Percentiles rank a stretch among this genome's conserved stretches.
Evolutionary conservation across 495 filamentous ascomycete species (phyloP).

Genomic region (Penicillium egyptiacum): DNA sequence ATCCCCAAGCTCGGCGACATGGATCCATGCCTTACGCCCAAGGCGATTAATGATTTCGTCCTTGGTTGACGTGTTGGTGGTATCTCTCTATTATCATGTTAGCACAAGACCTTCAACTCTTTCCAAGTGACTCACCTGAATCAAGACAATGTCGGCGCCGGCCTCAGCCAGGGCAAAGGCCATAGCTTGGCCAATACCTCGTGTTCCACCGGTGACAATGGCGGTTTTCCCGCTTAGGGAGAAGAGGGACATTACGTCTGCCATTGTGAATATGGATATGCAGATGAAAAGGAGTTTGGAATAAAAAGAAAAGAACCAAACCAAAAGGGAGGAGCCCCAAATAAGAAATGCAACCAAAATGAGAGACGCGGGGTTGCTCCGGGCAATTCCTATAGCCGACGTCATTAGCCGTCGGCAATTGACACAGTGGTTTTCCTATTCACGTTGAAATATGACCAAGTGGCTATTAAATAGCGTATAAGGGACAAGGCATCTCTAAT

Average conservation of each 20-base stretch:
- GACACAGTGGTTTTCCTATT: neutral
- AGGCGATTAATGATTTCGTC: constrained; percentile 58
- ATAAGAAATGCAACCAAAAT: neutral
- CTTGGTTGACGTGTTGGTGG: constrained; percentile 61
- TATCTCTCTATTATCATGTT: constrained; percentile 55
- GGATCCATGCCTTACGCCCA: constrained; percentile 67
- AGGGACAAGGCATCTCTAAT: no score
- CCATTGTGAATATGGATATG: constrained; percentile 24
- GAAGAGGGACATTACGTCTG: constrained; percentile 41
- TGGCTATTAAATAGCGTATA: no score
- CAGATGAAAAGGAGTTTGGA: neutral
- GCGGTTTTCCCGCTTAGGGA: constrained; percentile 63
- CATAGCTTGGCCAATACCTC: constrained; percentile 86
- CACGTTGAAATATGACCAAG: no score
- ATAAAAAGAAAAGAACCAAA: neutral
- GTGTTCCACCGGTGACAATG: constrained; percentile 80
- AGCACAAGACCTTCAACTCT: neutral
- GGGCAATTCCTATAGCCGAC: constrained; percentile 11
- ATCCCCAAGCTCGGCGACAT: constrained; percentile 71
- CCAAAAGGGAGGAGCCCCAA: neutral
- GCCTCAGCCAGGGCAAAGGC: constrained; percentile 79
- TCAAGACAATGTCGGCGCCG: constrained; percentile 76
- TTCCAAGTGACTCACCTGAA: constrained; percentile 36
- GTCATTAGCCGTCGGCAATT: constrained; percentile 13
- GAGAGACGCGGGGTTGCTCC: constrained; percentile 7